phyloP scores from a whole-genome alignment of 73 alveolate genomes.

The Uronychia setigera region DNA sequence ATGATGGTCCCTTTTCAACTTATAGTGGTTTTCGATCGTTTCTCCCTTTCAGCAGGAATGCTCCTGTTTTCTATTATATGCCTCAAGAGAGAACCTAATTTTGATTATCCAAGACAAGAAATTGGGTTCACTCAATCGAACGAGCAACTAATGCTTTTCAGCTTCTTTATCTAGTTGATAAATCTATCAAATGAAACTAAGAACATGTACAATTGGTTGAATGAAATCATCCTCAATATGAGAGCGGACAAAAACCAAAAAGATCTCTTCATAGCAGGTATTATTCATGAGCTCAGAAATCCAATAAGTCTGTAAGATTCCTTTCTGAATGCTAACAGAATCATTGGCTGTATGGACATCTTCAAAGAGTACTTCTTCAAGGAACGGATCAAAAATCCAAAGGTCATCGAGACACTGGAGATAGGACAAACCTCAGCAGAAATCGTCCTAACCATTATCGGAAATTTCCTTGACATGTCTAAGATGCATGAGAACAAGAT shows the following conservation, averaged over 20 bases:
- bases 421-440: neutral
- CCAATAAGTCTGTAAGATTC: neutral
- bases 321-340: neutral
- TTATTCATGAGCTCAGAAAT: neutral
- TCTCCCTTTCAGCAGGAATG: too few relatives aligned
- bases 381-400: neutral
- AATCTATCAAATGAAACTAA: neutral
- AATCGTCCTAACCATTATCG: neutral
- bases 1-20: too few relatives aligned
- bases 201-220: too few relatives aligned
- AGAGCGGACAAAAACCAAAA: neutral
- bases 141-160: neutral
- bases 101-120: too few relatives aligned
- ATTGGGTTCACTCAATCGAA: too few relatives aligned
- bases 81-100: too few relatives aligned
- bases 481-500: neutral
- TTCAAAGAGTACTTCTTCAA: neutral
- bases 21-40: too few relatives aligned
- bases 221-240: neutral
- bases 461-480: neutral
- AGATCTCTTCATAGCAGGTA: neutral
- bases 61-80: too few relatives aligned
- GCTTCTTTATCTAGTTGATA: neutral
- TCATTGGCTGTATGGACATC: neutral
- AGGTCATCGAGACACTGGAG: neutral